Evolutionary conservation across 2,329 filamentous ascomycete genomes (phyloP).

Genomic region (Dendrostoma leiphaemia): DNA sequence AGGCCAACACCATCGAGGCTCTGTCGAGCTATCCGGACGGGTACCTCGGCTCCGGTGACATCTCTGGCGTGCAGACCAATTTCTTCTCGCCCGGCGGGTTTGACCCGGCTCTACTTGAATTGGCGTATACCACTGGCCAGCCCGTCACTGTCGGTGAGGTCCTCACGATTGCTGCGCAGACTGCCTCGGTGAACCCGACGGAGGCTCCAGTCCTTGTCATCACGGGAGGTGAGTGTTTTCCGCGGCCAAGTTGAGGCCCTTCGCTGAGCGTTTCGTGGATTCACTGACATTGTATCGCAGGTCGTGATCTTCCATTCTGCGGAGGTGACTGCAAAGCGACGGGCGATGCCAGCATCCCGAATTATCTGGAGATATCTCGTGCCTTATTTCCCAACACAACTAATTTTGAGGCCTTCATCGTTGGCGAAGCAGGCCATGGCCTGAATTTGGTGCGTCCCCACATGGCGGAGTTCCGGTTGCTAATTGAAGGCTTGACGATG

Average conservation of each 20-base stretch:
- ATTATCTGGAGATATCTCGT: slow-evolving; percentile 42
- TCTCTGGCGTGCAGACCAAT: slow-evolving; percentile 48
- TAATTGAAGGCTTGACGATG: neutral
- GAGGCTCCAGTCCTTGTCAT: slow-evolving; percentile 57
- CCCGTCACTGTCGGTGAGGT: slow-evolving; percentile 59
- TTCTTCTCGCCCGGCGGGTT: slow-evolving; percentile 54
- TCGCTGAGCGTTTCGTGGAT: neutral
- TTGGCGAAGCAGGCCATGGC: slow-evolving; percentile 50
- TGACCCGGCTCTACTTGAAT: slow-evolving; percentile 49
- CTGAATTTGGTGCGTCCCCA: slow-evolving; percentile 41
- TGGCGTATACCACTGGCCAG: slow-evolving; percentile 47
- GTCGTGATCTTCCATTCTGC: slow-evolving; percentile 55
- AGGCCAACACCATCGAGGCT: slow-evolving; percentile 33
- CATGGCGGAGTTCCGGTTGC: neutral
- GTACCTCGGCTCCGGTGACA: slow-evolving; percentile 49
- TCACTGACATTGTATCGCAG: slow-evolving; percentile 24
- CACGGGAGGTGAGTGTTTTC: slow-evolving; percentile 45
- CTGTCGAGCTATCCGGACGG: slow-evolving; percentile 41
- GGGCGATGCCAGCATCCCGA: slow-evolving; percentile 32
- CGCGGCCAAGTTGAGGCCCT: neutral
- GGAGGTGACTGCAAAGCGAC: slow-evolving; percentile 57
- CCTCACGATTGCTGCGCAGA: slow-evolving; percentile 48
- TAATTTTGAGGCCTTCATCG: slow-evolving; percentile 51
- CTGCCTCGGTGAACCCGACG: slow-evolving; percentile 36
- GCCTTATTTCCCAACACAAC: slow-evolving; percentile 42